Evolutionary conservation across 2,329 filamentous ascomycete species (phyloP).

Genomic region (Beauveria sp.): DNA sequence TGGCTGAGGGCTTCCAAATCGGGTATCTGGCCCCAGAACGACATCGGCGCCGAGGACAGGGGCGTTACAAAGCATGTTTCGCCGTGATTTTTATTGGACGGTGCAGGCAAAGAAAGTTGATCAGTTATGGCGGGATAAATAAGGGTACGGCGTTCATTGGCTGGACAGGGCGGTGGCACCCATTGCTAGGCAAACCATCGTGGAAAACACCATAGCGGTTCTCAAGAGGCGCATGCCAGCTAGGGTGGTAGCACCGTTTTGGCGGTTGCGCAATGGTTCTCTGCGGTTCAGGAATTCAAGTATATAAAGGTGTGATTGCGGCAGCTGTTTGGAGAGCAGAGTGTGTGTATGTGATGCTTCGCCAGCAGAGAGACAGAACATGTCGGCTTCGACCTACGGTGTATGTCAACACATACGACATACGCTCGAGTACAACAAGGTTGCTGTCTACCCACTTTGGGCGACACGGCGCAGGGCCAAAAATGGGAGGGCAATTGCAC

Average conservation of each 20-base stretch:
- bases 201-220: slow-evolving; percentile 6
- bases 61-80: neutral
- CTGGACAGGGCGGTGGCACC: neutral
- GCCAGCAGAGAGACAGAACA: no score
- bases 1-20: neutral
- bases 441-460: neutral
- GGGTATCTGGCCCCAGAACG: neutral
- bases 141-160: neutral
- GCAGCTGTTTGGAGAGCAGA: neutral
- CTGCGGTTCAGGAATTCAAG: neutral
- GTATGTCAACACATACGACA: neutral
- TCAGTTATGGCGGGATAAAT: neutral
- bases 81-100: neutral
- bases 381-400: neutral
- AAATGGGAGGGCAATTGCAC: neutral
- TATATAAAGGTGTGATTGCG: neutral
- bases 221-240: neutral
- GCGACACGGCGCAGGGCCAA: neutral
- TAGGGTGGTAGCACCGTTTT: neutral
- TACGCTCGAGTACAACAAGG: neutral
- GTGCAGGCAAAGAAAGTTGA: neutral
- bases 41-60: neutral
- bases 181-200: neutral
- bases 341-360: neutral
- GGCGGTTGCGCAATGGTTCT: neutral